Evolutionary conservation across 495 filamentous ascomycete species (phyloP).

Genomic region (Astrothelium subdiscretum): DNA sequence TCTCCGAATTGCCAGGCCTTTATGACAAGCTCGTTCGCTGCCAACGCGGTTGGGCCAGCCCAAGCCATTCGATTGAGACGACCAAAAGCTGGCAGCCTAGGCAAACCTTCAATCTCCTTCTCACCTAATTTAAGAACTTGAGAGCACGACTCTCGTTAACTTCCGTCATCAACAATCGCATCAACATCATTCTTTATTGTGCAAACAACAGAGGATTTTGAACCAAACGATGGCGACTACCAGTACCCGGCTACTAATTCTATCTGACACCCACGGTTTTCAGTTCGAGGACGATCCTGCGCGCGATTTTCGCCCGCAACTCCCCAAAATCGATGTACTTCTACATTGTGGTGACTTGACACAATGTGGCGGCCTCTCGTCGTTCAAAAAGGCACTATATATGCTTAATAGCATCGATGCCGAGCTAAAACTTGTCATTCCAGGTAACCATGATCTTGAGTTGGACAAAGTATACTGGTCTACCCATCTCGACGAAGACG

Average conservation of each 20-base stretch:
- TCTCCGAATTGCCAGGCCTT: too few relatives aligned
- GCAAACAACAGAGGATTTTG: too few relatives aligned
- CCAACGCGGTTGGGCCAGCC: too few relatives aligned
- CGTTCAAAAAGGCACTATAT: slow-evolving; percentile 4
- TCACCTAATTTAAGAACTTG: too few relatives aligned
- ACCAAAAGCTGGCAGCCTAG: too few relatives aligned
- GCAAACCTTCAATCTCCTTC: too few relatives aligned
- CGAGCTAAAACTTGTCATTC: slow-evolving; percentile 16
- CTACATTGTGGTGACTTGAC: slow-evolving; percentile 15
- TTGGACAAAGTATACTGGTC: slow-evolving; percentile 6
- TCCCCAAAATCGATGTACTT: slow-evolving; percentile 10
- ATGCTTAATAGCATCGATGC: slow-evolving; percentile 10
- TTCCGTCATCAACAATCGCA: too few relatives aligned
- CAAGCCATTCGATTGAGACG: too few relatives aligned
- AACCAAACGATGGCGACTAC: neutral
- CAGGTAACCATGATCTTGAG: slow-evolving; percentile 15
- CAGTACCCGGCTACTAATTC: slow-evolving; percentile 6
- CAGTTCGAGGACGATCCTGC: neutral
- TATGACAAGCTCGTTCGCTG: too few relatives aligned
- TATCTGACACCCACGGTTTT: slow-evolving; percentile 10
- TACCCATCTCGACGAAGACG: neutral
- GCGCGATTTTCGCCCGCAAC: neutral
- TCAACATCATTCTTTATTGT: too few relatives aligned
- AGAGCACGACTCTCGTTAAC: too few relatives aligned
- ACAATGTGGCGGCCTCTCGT: slow-evolving; percentile 9